Evolutionary conservation across 768 basidiomycete genomes (phyloP), one percentile per base, ranked within the genome.

Genomic region (Naganishia kalamii): DNA sequence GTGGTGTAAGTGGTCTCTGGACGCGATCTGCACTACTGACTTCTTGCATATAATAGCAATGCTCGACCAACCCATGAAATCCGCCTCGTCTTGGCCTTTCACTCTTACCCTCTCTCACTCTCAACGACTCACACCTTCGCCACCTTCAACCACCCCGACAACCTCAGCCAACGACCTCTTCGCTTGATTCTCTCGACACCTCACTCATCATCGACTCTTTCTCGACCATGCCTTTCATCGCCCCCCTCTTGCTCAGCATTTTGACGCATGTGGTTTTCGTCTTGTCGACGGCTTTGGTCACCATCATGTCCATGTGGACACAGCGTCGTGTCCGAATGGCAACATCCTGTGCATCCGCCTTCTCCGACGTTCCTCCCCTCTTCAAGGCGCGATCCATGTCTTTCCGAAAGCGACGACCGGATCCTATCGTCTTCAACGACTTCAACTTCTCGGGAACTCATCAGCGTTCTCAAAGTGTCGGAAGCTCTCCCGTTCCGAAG

Each of bases 221-320:
- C 43, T 44, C 43, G 43, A 44, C 37, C 35, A 57, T 57, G 54
- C 54, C 54, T 57, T 37, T 57, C 40, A 57, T 65, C 44, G 64
- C 64, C 12, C 64, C 64, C 11, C n/a, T 65, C 19, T 30, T 60
- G 8, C 54, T 65, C 49, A 59, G 52, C 11, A 52, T 60, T 21
- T 41, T 65, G 23, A 49, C 49, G 19, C 64, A 65, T 60, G 47
- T 60, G 5, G 54, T 60, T 11, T 41, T 60, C 27, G 46, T 25
- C 15, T 54, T 65, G 21, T 59, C 37, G 25, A 48, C 44, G 10
- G 40, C 50, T 8, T 32, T 68, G 15, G 40, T 57, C 17, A 48
- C 62, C 52, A 60, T 68, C 33, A 30, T 68, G 33, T 68, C 66
- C 29, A 29, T 57, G 30, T 68, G 66, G 66, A 68, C 52, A n/a